Percentiles rank a stretch among this genome's conserved stretches.
These are phyloP conservation scores for Rubus parviflorus DNA, from an alignment of 306 rosid species.

Conservation along the genomic window DNA sequence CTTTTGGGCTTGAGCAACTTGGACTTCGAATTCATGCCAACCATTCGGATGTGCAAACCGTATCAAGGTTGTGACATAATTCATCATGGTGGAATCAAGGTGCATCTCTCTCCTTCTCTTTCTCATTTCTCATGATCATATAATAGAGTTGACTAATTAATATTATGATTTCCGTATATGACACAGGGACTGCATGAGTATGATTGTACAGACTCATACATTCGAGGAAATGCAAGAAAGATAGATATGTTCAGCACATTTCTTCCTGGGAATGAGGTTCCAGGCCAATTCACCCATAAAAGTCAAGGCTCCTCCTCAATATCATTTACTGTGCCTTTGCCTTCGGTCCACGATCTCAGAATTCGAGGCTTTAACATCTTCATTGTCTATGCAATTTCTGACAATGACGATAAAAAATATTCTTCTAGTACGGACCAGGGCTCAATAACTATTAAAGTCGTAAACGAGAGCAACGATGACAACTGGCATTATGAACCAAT, in stretches of 20 bases:
- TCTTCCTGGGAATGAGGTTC: not conserved
- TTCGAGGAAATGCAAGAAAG: not conserved
- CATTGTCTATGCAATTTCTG: not conserved
- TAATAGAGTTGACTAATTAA: not conserved
- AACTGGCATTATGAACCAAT: not conserved
- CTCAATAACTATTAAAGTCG: not conserved
- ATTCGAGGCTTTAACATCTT: not conserved
- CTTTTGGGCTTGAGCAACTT: not conserved
- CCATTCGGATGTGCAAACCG: not conserved
- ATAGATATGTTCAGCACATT: not conserved
- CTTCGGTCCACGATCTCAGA: not conserved
- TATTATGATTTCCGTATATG: not conserved
- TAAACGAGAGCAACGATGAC: constrained; percentile 1
- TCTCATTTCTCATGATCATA: not conserved
- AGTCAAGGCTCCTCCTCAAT: not conserved
- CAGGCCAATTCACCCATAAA: not conserved
- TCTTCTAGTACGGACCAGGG: not conserved
- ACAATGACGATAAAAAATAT: not conserved
- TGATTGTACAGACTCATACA: not conserved
- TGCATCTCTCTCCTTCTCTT: not conserved
- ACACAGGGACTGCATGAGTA: not conserved
- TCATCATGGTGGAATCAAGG: constrained; percentile 3
- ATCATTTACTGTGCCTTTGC: not conserved
- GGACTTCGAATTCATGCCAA: not conserved
- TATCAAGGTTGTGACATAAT: not conserved